Percentiles rank a stretch among this genome's conserved stretches.
These are phyloP conservation scores for Alternaria novae-zelandiae DNA, from an alignment of 2,329 filamentous ascomycete species.

Conservation along the genomic window DNA sequence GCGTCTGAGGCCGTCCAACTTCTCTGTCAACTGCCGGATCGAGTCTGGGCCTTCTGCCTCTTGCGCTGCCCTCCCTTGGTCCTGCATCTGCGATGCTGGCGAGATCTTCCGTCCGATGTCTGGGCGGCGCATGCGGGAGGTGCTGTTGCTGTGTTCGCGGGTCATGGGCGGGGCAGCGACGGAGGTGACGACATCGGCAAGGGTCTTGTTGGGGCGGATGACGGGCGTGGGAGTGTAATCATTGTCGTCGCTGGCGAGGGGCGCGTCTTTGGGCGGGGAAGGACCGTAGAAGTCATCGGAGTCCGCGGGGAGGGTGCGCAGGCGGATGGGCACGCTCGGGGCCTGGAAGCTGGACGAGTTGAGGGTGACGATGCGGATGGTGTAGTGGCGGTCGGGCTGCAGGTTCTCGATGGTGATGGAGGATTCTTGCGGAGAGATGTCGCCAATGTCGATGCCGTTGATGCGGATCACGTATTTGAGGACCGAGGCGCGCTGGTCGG, in stretches of 20 bases:
- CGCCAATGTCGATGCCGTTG: conserved; percentile 90
- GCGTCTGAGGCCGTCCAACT: conserved; percentile 77
- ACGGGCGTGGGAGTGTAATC: conserved; percentile 60
- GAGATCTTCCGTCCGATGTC: conserved; percentile 78
- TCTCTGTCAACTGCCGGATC: conserved; percentile 79
- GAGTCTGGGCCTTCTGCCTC: conserved; percentile 50
- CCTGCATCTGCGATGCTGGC: conserved; percentile 64
- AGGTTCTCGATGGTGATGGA: conserved; percentile 92
- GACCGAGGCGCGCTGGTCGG: conserved; percentile 70
- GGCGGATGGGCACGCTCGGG: conserved; percentile 81
- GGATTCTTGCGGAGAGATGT: conserved; percentile 79
- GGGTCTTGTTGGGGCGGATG: conserved; percentile 58
- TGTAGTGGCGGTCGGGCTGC: conserved; percentile 87
- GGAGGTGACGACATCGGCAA: conserved; percentile 67
- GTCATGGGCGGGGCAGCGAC: conserved; percentile 66
- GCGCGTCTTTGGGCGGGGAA: conserved; percentile 58
- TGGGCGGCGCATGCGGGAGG: conserved; percentile 64
- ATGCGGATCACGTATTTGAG: conserved; percentile 91
- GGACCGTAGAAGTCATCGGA: conserved; percentile 56
- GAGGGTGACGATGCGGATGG: conserved; percentile 89
- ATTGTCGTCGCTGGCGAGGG: conserved; percentile 46
- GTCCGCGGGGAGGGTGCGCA: conserved; percentile 68
- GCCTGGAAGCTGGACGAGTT: conserved; percentile 93
- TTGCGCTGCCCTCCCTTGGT: conserved; percentile 40
- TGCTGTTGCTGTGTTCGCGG: conserved; percentile 69